Evolutionary conservation across 1,284 basidiomycete species (phyloP).

Genomic region (Puccinia hordei): DNA sequence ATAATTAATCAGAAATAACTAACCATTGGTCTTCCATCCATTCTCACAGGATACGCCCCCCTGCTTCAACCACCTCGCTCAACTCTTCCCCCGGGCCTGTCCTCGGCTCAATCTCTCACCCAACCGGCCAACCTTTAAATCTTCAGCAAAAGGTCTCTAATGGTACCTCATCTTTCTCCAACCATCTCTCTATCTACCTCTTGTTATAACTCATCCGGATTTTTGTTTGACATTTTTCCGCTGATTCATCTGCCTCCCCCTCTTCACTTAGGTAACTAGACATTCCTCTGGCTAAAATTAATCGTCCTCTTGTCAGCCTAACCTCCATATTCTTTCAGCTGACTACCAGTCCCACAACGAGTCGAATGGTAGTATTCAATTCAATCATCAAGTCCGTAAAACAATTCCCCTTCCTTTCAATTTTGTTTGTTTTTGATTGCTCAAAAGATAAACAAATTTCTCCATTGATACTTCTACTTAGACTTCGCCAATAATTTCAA

Average conservation of each 20-base stretch:
- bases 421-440: too few species aligned
- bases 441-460: too few species aligned
- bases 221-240: neutral
- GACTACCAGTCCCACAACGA: conserved; percentile 15
- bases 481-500: conserved; percentile 10
- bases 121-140: neutral
- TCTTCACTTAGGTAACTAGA: neutral
- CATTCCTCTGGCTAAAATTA: neutral
- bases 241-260: neutral
- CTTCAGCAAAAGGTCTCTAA: neutral
- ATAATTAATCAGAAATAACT: neutral
- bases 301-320: neutral
- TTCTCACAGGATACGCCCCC: conserved; percentile 33
- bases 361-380: conserved; percentile 22
- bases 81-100: conserved; percentile 28
- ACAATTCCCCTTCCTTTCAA: neutral
- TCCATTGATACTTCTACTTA: neutral
- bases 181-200: neutral
- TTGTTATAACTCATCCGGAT: neutral
- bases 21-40: neutral
- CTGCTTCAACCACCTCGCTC: conserved; percentile 6
- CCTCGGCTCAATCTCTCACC: conserved; percentile 25
- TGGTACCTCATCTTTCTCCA: conserved; percentile 10
- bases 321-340: neutral
- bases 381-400: conserved; percentile 39